Percentiles rank a stretch among this genome's conserved stretches.
Evolutionary conservation across 768 basidiomycete genomes (phyloP).

Genomic region (Leucosporidium creatinivorum): DNA sequence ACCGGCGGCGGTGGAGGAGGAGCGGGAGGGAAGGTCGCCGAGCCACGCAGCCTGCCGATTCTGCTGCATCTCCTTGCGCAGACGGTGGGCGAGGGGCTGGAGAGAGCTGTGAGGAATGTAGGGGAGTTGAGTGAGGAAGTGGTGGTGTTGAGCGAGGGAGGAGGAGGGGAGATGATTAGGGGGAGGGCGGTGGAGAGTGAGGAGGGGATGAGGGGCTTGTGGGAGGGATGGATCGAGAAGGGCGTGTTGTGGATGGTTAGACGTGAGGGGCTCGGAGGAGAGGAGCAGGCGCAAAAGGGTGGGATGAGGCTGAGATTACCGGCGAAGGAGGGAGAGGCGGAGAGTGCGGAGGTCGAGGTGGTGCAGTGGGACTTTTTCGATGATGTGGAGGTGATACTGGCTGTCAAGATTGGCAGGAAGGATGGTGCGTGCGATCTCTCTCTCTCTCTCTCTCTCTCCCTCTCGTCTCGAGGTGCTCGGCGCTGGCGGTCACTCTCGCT

Average conservation of each 20-base stretch:
- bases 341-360: not conserved
- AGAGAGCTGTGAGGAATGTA: not conserved
- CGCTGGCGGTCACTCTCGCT: not conserved
- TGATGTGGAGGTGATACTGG: not conserved
- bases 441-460: too few relatives aligned
- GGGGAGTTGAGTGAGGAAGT: not conserved
- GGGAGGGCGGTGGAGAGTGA: not conserved
- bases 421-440: not conserved
- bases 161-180: not conserved
- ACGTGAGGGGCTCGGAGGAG: not conserved
- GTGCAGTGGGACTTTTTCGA: constrained; percentile 5
- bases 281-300: not conserved
- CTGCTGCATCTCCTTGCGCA: constrained; percentile 15
- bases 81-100: not conserved
- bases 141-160: not conserved
- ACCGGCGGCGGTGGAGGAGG: too few relatives aligned
- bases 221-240: not conserved
- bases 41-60: not conserved
- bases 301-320: not conserved
- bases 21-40: not conserved
- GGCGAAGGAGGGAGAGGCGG: not conserved
- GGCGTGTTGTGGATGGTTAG: not conserved
- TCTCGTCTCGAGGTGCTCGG: not conserved
- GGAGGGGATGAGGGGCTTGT: not conserved
- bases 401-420: not conserved